A percentile compares a stretch with the other conserved stretches of the same genome.
Evolutionary conservation across 1,284 basidiomycete genomes (phyloP).

Genomic region (Kwoniella shivajii): DNA sequence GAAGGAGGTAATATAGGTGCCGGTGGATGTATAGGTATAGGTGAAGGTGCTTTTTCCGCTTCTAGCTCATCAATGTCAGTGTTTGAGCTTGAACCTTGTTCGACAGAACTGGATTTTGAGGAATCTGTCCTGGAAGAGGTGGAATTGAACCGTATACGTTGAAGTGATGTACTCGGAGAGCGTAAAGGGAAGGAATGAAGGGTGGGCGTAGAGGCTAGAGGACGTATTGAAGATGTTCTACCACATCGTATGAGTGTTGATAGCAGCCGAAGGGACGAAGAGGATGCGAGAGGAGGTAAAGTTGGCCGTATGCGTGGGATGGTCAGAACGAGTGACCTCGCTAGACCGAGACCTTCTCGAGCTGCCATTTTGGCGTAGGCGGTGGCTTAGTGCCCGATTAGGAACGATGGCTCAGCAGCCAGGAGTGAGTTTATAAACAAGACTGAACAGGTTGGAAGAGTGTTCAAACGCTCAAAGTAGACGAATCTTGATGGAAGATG

Average conservation of each 20-base stretch:
- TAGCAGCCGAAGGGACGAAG: not conserved
- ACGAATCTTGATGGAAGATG: too few relatives aligned
- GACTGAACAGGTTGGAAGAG: too few relatives aligned
- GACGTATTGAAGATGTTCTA: not conserved
- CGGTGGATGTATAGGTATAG: conserved; percentile 22
- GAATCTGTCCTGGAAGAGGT: not conserved
- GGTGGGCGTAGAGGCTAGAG: not conserved
- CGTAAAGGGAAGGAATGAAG: not conserved
- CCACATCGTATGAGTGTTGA: conserved; percentile 3
- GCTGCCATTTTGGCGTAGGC: conserved; percentile 15
- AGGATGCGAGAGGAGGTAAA: not conserved
- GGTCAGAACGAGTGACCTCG: conserved; percentile 15
- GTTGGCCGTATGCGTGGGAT: conserved; percentile 14
- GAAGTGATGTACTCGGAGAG: not conserved
- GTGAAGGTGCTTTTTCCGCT: conserved; percentile 14
- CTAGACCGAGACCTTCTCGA: conserved; percentile 19
- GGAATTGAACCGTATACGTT: conserved; percentile 8
- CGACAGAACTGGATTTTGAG: not conserved
- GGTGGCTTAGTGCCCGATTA: not conserved
- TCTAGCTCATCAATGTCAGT: not conserved
- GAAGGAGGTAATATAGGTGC: conserved; percentile 20
- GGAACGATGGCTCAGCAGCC: not conserved
- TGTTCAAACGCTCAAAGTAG: too few relatives aligned
- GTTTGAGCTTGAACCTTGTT: not conserved
- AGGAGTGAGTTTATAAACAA: too few relatives aligned